Conservation (phyloP, 1,284 basidiomycete genomes). For the Ganoderma multipileum region DNA sequence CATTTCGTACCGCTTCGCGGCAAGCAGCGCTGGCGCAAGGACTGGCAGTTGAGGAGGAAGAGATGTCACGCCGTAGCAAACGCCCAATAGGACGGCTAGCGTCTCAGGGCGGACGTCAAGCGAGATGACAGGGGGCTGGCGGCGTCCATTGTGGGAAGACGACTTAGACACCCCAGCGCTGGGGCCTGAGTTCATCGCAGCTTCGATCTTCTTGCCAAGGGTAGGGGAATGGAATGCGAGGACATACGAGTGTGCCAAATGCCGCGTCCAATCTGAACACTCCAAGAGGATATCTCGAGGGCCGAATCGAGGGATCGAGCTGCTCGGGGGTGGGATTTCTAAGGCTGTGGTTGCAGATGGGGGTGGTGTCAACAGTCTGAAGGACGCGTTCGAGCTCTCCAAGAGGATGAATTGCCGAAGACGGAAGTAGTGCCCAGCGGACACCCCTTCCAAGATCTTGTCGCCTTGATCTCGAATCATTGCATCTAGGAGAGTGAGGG, state of each 20-base stretch:
- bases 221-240: neutral
- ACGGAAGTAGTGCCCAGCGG: conserved; percentile 23
- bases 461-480: neutral
- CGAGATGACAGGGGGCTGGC: neutral
- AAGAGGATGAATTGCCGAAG: neutral
- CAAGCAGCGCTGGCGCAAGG: neutral
- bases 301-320: neutral
- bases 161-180: too few species aligned
- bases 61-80: neutral
- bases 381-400: neutral
- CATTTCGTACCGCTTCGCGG: conserved; percentile 12
- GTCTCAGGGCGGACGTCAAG: neutral
- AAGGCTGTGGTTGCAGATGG: neutral
- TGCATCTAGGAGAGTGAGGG: neutral
- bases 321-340: neutral
- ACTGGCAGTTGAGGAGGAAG: neutral
- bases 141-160: too few species aligned
- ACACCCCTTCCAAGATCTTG: conserved; percentile 14
- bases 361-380: neutral
- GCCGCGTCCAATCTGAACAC: conserved; percentile 54
- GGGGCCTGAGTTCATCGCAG: neutral
- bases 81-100: neutral
- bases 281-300: conserved; percentile 49
- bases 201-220: neutral
- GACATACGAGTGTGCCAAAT: conserved; percentile 38